Percentiles rank a stretch among this genome's conserved stretches.
Evolutionary conservation across 352 stramenopile species (phyloP).

Genomic region (Pythium myriotylum): DNA sequence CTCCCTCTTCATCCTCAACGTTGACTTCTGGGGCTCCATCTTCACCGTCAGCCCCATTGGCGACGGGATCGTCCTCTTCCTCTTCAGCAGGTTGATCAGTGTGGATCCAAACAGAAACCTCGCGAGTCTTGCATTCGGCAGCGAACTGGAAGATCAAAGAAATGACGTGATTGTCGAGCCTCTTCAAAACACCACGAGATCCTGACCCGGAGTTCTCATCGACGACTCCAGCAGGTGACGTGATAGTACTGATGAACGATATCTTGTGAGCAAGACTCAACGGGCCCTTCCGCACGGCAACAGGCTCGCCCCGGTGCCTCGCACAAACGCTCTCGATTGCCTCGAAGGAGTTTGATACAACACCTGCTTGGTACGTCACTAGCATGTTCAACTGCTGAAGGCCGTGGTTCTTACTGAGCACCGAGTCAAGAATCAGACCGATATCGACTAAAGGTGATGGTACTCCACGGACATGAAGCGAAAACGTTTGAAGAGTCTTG

Average conservation of each 20-base stretch:
- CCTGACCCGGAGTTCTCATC: too few species aligned
- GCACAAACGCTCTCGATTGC: background rate
- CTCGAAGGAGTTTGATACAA: background rate
- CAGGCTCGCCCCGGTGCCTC: background rate
- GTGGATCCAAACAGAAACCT: background rate
- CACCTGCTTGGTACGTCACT: background rate
- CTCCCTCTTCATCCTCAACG: background rate
- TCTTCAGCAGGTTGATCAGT: background rate
- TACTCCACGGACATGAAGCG: background rate
- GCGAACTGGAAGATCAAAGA: constrained; percentile 6
- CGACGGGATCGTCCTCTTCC: background rate
- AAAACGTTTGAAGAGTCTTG: constrained; percentile 7
- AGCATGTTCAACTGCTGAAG: constrained; percentile 7
- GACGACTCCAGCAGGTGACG: too few species aligned
- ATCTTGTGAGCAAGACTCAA: constrained; percentile 1
- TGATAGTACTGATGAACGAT: background rate
- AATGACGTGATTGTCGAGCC: background rate
- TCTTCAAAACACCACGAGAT: background rate
- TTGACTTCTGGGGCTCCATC: too few species aligned
- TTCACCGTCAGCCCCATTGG: too few species aligned
- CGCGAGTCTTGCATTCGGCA: constrained; percentile 5
- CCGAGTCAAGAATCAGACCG: background rate
- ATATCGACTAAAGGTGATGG: background rate
- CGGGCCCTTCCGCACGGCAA: constrained; percentile 1
- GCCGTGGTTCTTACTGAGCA: constrained; percentile 2